phyloP scores from a whole-genome alignment of 805 yeast species.

The Metschnikowia colocasiae region DNA sequence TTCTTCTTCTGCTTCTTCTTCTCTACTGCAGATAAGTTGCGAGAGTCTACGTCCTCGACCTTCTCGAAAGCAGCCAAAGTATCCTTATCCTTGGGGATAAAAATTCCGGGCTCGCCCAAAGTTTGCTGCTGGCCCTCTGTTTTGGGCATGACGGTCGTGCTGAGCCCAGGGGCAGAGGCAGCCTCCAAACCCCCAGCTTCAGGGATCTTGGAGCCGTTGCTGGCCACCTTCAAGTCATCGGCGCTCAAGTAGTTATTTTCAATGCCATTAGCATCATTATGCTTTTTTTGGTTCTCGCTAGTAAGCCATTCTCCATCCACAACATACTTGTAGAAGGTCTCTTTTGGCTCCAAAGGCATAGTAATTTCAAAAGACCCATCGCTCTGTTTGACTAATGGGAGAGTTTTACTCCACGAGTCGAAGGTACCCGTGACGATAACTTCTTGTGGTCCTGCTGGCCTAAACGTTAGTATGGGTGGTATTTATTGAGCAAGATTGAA shows the following conservation, averaged over 20 bases:
- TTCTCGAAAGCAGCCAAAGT: slow-evolving; percentile 64
- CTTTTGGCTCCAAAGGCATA: slow-evolving; percentile 47
- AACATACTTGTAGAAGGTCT: slow-evolving; percentile 53
- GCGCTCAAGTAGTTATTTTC: slow-evolving; percentile 48
- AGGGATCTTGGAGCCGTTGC: slow-evolving; percentile 15
- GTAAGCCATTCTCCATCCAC: slow-evolving; percentile 69
- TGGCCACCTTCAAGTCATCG: slow-evolving; percentile 27
- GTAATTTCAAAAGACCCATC: slow-evolving; percentile 60
- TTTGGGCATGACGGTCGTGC: slow-evolving; percentile 46
- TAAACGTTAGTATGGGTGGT: slow-evolving; percentile 25
- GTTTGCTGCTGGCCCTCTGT: slow-evolving; percentile 41
- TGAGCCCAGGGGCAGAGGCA: slow-evolving; percentile 12
- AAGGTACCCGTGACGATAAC: slow-evolving; percentile 62
- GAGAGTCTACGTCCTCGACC: slow-evolving; percentile 46
- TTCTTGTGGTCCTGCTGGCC: slow-evolving; percentile 45
- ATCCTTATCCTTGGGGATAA: slow-evolving; percentile 58
- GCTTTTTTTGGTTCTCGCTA: slow-evolving; percentile 35
- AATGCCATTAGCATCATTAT: slow-evolving; percentile 48
- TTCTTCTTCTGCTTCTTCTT: slow-evolving; percentile 41
- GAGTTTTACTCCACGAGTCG: slow-evolving; percentile 53
- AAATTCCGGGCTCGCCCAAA: slow-evolving; percentile 73
- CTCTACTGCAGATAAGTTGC: slow-evolving; percentile 19
- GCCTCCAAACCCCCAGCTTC: slow-evolving; percentile 19
- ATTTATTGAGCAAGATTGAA: background rate
- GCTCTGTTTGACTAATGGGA: slow-evolving; percentile 56